Evolutionary conservation across 2,329 filamentous ascomycete species (phyloP), one percentile per base, ranked within the genome.

Genomic region (Aspergillus aculeatinus): DNA sequence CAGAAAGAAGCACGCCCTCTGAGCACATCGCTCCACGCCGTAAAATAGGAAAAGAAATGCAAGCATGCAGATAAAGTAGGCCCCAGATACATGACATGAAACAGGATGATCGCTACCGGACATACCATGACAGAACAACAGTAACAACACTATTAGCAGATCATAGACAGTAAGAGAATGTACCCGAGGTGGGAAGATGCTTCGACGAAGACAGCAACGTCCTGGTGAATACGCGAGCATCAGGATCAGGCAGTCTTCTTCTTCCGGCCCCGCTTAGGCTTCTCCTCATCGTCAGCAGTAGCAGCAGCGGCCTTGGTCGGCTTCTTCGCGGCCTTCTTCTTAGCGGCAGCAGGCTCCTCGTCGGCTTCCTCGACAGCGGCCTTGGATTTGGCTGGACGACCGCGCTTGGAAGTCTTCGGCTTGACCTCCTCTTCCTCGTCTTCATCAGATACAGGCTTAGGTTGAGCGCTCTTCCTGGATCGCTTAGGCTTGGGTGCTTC

Each of bases 221-320:
- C 50, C 12, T 52, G 3, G 7, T 33, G 3, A 6, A 29, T 4
- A 21, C 51, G 25, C 19, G 16, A 9, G 6, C 35, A 12, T 9
- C 21, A 44, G 25, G 42, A 19, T 63, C 56, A 66, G 47, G 60
- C 50, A 56, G 62, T 16, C 64, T 63, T 67, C 64, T 63, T 67
- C 62, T 65, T 67, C 62, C 39, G 65, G 58, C 61, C 62, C 55
- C 68, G 66, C 66, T 70, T 72, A 11, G 68, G 63, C 58, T 65
- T 70, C 47, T 67, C 63, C 2, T 65, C 49, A 27, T 68, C 66
- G 5, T 63, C 64, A 4, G 55, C 44, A 19, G 57, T 59, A 25
- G 50, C 51, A 9, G 55, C 23, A 19, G 39, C 51, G 62, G 65
- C 42, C 51, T 35, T n/a, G 4, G 55, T 27, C 33, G 59, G 44